A percentile compares a stretch with the other conserved stretches of the same genome.
Evolutionary conservation across 2,329 filamentous ascomycete species (phyloP).

Genomic region (Aspergillus calidoustus): DNA sequence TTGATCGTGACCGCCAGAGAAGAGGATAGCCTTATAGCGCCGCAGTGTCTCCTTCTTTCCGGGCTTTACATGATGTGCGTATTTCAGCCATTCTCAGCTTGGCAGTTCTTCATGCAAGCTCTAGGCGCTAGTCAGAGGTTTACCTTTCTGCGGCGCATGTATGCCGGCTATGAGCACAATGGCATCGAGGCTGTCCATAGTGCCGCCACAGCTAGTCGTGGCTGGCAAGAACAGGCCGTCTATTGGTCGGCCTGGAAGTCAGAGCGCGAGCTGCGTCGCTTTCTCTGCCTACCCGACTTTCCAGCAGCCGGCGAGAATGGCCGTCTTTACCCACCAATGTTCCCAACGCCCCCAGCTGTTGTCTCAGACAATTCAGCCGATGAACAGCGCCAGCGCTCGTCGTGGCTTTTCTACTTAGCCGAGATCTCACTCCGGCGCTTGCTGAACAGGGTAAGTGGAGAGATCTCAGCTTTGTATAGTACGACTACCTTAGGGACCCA

Average conservation of each 20-base stretch:
- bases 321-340: not conserved
- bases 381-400: not conserved
- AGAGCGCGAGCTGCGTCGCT: not conserved
- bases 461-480: conserved; percentile 1
- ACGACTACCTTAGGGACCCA: not conserved
- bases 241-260: not conserved
- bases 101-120: not conserved
- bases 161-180: not conserved
- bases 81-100: not conserved
- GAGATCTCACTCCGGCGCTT: not conserved
- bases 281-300: not conserved
- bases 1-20: not conserved
- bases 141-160: not conserved
- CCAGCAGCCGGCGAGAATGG: not conserved
- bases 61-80: not conserved
- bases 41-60: not conserved
- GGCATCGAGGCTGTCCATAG: not conserved
- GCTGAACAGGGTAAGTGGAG: not conserved
- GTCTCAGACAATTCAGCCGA: not conserved
- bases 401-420: not conserved
- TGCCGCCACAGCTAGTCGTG: not conserved
- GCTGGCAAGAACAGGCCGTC: not conserved
- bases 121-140: not conserved
- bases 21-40: not conserved
- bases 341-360: not conserved